phyloP scores from a whole-genome alignment of 2,329 filamentous ascomycete genomes.

The Fusarium sp. region DNA sequence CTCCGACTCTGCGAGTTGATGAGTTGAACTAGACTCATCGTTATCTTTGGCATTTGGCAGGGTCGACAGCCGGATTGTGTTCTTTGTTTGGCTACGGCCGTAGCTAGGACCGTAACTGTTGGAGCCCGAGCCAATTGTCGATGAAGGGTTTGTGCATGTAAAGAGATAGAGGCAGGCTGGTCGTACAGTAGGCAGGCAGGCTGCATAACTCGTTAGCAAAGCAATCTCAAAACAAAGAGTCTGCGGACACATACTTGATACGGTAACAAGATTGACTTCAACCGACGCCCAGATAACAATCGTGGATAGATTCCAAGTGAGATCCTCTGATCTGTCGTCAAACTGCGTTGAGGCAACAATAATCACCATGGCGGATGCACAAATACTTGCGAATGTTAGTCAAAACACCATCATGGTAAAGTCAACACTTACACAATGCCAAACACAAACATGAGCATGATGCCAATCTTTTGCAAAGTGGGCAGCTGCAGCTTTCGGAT shows the following conservation, averaged over 20 bases:
- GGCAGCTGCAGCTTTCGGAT: constrained; percentile 47
- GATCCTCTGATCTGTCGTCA: constrained; percentile 24
- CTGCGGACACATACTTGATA: constrained; percentile 26
- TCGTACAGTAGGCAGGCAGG: constrained; percentile 39
- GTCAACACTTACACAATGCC: constrained; percentile 44
- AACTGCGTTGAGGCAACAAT: constrained; percentile 32
- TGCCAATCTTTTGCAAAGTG: constrained; percentile 43
- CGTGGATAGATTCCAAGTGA: constrained; percentile 38
- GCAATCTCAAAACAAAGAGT: accelerated
- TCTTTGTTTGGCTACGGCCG: constrained; percentile 36
- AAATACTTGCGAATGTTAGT: constrained; percentile 21
- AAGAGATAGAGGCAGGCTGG: constrained; percentile 40
- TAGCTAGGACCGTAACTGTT: constrained; percentile 31
- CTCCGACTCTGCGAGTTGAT: constrained; percentile 35
- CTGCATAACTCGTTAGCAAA: not conserved
- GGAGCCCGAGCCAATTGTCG: constrained; percentile 29
- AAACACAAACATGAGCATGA: constrained; percentile 47
- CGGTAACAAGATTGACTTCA: constrained; percentile 42
- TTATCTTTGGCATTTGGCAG: constrained; percentile 26
- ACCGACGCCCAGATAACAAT: constrained; percentile 43
- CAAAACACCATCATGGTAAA: accelerated
- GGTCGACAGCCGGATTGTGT: constrained; percentile 35
- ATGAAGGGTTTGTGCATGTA: constrained; percentile 21
- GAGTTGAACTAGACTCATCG: constrained; percentile 40
- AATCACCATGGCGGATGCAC: constrained; percentile 36